Evolutionary conservation across 306 rosid genomes (phyloP).

Genomic region (Quercus glauca): DNA sequence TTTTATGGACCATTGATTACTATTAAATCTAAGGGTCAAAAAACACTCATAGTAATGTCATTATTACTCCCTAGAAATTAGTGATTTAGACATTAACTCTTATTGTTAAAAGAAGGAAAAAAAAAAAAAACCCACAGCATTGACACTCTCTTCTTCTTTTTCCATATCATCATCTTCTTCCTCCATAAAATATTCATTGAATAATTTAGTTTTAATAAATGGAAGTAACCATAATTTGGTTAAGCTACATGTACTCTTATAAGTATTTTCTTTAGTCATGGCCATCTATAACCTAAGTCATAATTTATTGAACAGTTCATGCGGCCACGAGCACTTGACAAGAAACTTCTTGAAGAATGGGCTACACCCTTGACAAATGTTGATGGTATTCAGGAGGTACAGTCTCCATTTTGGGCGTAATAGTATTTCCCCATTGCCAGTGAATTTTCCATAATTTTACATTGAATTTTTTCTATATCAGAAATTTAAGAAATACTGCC

Average conservation of each 20-base stretch:
- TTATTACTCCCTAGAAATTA: no score
- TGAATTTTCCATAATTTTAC: constrained; percentile 12
- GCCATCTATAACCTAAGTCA: neutral
- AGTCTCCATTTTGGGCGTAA: constrained; percentile 4
- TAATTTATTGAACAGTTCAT: constrained; percentile 56
- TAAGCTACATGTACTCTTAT: neutral
- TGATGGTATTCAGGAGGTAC: constrained; percentile 87
- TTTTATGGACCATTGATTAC: no score
- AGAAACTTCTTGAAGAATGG: constrained; percentile 93
- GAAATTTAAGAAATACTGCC: constrained; percentile 78
- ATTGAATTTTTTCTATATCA: constrained; percentile 33
- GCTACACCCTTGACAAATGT: constrained; percentile 60
- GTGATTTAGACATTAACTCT: no score
- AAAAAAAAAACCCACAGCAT: no score
- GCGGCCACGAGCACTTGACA: constrained; percentile 94
- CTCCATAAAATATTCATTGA: neutral
- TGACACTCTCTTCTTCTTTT: no score
- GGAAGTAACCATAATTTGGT: neutral
- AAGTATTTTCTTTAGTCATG: neutral
- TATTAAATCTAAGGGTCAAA: no score
- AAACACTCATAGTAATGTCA: no score
- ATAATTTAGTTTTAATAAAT: neutral
- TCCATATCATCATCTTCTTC: no score
- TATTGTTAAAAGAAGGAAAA: no score
- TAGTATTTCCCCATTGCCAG: neutral